These are phyloP conservation scores for Paracorniculantispora psalliotae DNA, from an alignment of 2,329 filamentous ascomycete genomes.

Conservation along the genomic window DNA sequence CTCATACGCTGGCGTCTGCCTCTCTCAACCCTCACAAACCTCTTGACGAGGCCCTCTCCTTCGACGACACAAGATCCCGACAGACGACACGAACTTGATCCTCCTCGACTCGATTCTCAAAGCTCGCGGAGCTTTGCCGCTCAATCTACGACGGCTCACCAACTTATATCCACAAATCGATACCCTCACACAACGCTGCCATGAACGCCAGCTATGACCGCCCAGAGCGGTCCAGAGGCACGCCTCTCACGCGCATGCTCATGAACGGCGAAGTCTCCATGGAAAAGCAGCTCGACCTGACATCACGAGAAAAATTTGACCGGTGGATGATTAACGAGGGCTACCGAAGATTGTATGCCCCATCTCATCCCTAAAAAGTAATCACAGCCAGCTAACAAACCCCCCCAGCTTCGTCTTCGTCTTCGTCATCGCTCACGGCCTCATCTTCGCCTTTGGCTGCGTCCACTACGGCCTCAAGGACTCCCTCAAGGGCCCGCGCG, in stretches of 20 bases:
- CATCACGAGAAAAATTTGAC: conserved; percentile 67
- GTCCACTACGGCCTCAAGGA: conserved; percentile 77
- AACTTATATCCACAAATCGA: background rate
- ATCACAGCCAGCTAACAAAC: conserved; percentile 12
- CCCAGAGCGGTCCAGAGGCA: conserved; percentile 74
- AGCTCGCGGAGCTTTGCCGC: background rate
- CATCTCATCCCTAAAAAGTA: background rate
- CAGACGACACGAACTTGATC: background rate
- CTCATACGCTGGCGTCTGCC: background rate
- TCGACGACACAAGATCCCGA: background rate
- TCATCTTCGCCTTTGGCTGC: conserved; percentile 76
- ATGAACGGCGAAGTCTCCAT: conserved; percentile 78
- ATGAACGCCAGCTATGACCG: conserved; percentile 22
- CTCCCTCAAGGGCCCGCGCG: conserved; percentile 60
- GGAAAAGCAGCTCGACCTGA: conserved; percentile 64
- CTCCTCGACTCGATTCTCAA: background rate
- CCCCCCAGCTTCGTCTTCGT: conserved; percentile 63
- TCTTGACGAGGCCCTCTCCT: background rate
- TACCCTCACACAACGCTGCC: background rate
- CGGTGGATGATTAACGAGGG: conserved; percentile 89
- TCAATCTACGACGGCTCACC: background rate
- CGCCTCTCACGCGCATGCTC: conserved; percentile 75
- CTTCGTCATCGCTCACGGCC: conserved; percentile 66
- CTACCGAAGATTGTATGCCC: conserved; percentile 68
- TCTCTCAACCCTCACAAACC: background rate